Evolutionary conservation across 2,329 filamentous ascomycete species (phyloP), one percentile per base, ranked within the genome.

Genomic region (Aspergillus vadensis): DNA sequence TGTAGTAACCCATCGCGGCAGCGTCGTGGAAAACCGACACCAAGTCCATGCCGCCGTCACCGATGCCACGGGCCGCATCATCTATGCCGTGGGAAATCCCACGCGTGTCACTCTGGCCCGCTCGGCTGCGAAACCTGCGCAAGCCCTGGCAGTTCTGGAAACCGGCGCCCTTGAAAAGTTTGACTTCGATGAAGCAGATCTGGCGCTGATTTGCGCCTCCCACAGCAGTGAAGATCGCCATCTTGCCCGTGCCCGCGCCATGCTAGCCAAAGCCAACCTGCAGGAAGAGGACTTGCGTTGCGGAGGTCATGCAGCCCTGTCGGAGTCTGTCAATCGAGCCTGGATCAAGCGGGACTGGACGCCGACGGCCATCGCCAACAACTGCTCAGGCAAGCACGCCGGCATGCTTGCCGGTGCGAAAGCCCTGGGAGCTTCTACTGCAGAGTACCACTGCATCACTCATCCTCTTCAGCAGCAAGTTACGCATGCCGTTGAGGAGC

Each of bases 371-470:
- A 66, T 81, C 0, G 75, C 71, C 52, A 82, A 78, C 55, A 82
- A 82, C 59, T 83, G 80, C 61, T 82, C 80, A 0, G 81, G 80
- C 1, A 83, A 83, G 43, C 80, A 83, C 63, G 77, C 71, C 3
- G 80, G 77, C 1, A 82, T 83, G 79, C 65, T 82, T 21, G 80
- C 76, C 0, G 81, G 76, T 1, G 72, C 80, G 0, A 72, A 69
- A 27, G 73, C 75, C 0, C 54, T 83, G 0, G 76, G 73, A 0
- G 74, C 68, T 0, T 61, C 65, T 2, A 57, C 74, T 3, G 58
- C 21, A 0, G 68, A 66, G 43, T 81, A 81, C 61, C 78, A 82
- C 50, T 59, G 72, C 0, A 61, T 70, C 0, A 61, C 62, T 0
- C 74, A 80, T 59, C 76, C 77, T 0, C 70, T 82, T 19, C 81